These are phyloP conservation scores for Trifolium fragiferum DNA, from an alignment of 306 rosid species.

Conservation along the genomic window DNA sequence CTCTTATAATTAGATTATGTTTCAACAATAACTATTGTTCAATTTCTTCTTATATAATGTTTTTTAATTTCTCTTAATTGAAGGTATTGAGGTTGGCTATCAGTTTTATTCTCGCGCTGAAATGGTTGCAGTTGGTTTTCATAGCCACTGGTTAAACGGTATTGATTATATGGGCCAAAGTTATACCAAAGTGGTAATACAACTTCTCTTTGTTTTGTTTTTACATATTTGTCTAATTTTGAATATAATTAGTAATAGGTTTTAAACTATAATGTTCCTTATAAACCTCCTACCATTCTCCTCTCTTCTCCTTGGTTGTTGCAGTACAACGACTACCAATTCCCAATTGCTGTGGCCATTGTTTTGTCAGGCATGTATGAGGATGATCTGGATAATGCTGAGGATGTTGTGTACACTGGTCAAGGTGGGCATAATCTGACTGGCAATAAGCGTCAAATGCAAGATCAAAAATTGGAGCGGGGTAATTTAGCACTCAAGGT, in stretches of 20 bases:
- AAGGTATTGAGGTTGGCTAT: conserved; percentile 90
- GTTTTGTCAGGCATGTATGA: conserved; percentile 96
- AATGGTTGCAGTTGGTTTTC: conserved; percentile 95
- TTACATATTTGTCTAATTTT: conserved; percentile 6
- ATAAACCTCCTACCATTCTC: background rate
- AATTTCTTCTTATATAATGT: conserved; percentile 8
- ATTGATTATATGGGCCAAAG: conserved; percentile 80
- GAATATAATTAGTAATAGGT: background rate
- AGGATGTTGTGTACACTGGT: conserved; percentile 90
- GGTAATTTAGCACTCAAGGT: conserved; percentile 98
- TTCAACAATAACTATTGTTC: background rate
- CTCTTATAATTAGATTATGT: conserved; percentile 4
- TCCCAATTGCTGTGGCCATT: conserved; percentile 87
- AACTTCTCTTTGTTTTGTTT: background rate
- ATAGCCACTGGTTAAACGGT: conserved; percentile 95
- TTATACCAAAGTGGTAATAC: conserved; percentile 73
- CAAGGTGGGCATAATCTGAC: conserved; percentile 95
- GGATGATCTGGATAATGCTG: conserved; percentile 95
- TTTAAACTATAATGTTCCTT: conserved; percentile 13
- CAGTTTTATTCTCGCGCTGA: conserved; percentile 97
- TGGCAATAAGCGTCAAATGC: conserved; percentile 83
- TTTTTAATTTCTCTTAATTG: conserved; percentile 38
- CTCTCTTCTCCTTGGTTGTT: conserved; percentile 36
- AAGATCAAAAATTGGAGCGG: conserved; percentile 75
- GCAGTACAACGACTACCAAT: conserved; percentile 56